Percentiles rank a stretch among this genome's conserved stretches.
Conservation (phyloP, 2,329 filamentous ascomycete genomes). For the Nemania sp. region DNA sequence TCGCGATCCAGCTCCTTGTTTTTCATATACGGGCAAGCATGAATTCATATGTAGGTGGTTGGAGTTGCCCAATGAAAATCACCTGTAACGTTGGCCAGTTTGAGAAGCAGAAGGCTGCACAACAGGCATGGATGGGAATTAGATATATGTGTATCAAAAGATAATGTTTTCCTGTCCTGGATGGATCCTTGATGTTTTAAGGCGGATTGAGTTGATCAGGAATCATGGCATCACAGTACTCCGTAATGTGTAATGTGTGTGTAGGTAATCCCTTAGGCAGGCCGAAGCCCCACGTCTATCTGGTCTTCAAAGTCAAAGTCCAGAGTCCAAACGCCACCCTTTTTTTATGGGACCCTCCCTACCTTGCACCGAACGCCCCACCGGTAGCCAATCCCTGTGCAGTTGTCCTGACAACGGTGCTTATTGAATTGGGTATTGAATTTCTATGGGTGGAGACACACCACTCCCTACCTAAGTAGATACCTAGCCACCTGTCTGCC, state of each 20-base stretch:
- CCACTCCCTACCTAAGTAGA: conserved; percentile 30
- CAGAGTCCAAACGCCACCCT: neutral
- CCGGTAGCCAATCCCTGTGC: neutral
- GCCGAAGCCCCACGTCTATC: neutral
- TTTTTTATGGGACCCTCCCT: neutral
- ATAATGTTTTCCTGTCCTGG: neutral
- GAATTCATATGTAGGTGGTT: neutral
- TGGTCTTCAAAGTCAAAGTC: no score
- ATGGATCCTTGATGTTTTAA: neutral
- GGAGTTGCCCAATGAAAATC: neutral
- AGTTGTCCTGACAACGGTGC: conserved; percentile 38
- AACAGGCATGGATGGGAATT: neutral
- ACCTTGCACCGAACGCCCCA: neutral
- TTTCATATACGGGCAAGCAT: conserved; percentile 3
- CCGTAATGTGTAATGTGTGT: neutral
- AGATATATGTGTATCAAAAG: neutral
- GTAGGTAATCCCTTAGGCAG: neutral
- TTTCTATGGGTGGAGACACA: conserved; percentile 27
- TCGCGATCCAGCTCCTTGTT: conserved; percentile 47
- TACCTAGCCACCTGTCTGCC: conserved; percentile 24
- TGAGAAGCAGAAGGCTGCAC: neutral
- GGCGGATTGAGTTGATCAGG: neutral
- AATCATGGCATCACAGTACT: neutral
- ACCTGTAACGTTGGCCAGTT: neutral
- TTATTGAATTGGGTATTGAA: conserved; percentile 30